These are phyloP conservation scores for Colletotrichum sp. DNA, from an alignment of 2,329 filamentous ascomycete genomes.

Conservation along the genomic window DNA sequence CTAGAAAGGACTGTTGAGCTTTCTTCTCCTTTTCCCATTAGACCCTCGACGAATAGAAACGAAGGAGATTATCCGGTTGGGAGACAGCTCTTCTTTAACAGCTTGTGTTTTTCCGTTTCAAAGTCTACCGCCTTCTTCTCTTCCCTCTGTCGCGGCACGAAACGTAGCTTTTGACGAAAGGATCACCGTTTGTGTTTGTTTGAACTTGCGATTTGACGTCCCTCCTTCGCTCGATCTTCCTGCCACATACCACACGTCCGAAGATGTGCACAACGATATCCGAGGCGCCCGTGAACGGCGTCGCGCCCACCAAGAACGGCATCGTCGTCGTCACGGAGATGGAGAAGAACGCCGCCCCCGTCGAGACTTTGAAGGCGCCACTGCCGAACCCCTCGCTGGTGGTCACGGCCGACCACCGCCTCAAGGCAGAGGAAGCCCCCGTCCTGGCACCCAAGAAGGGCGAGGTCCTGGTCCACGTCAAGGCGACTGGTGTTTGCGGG, in stretches of 20 bases:
- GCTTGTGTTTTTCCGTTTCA: not conserved
- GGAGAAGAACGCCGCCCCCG: not conserved
- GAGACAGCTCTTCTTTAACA: not conserved
- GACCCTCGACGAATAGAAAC: not conserved
- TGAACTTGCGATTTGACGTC: fast-evolving
- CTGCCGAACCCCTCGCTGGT: constrained; percentile 59
- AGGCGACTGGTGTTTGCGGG: constrained; percentile 69
- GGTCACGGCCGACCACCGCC: constrained; percentile 63
- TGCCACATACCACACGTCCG: not conserved
- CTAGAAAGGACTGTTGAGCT: not conserved
- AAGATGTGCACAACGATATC: constrained; percentile 4
- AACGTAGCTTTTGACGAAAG: not conserved
- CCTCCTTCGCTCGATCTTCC: not conserved
- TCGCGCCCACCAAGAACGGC: not conserved
- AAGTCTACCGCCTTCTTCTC: not conserved
- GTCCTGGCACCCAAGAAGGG: constrained; percentile 57
- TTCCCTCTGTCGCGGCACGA: not conserved
- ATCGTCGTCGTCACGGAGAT: not conserved
- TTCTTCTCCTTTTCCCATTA: not conserved
- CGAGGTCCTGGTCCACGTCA: constrained; percentile 66
- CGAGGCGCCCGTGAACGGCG: not conserved
- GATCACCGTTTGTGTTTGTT: not conserved
- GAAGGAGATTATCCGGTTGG: not conserved
- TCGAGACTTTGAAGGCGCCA: constrained; percentile 28
- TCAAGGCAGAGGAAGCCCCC: constrained; percentile 63